Evolutionary conservation across 2,329 filamentous ascomycete species (phyloP), one percentile per base, ranked within the genome.

Genomic region (Colletotrichum paranaense): DNA sequence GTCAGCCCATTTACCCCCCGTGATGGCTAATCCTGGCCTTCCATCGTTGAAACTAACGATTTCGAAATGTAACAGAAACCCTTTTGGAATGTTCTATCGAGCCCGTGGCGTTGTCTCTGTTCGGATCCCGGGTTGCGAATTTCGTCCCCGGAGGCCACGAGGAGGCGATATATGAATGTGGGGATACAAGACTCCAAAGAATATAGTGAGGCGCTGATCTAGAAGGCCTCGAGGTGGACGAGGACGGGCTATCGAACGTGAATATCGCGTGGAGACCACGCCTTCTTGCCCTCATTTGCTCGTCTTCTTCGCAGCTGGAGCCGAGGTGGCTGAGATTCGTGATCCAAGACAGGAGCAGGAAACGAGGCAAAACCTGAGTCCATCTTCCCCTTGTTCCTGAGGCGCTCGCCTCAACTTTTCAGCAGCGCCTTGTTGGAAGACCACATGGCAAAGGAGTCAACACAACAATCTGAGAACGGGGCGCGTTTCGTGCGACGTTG

Each of bases 391-490:
- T 14, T 42, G 38, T 16, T 16, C 46, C 62, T 53, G n/a, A 24
- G 38, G 58, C 69, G 49, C 42, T 64, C 66, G 70, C 66, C n/a
- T 69, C 58, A 49, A 59, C 53, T 32, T 11, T 63, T 46, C n/a
- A 35, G 28, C n/a, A 60, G 46, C 32, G 30, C n/a, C 32, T 14
- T 35, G 26, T 16, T 32, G 19, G 19, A 9, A 32, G 65, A 24
- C 46, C 59, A 65, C 52, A 64, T 53, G 38, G 28, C 55, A 24
- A 65, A 22, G 4, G 6, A 62, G 7, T n/a, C 5, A 68, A 38
- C 14, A 49, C 42, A 49, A n/a, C 42, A 49, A 49, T 49, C 16
- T n/a, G 11, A 49, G n/a, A n/a, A 49, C 7, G 56, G 56, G 42
- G 38, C 19, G 16, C 7, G 58, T 68, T 68, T 68, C 69, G 65